Percentiles rank a stretch among this genome's conserved stretches.
phyloP scores from a whole-genome alignment of 345 rosid species.

The Eucalyptus curtisii region DNA sequence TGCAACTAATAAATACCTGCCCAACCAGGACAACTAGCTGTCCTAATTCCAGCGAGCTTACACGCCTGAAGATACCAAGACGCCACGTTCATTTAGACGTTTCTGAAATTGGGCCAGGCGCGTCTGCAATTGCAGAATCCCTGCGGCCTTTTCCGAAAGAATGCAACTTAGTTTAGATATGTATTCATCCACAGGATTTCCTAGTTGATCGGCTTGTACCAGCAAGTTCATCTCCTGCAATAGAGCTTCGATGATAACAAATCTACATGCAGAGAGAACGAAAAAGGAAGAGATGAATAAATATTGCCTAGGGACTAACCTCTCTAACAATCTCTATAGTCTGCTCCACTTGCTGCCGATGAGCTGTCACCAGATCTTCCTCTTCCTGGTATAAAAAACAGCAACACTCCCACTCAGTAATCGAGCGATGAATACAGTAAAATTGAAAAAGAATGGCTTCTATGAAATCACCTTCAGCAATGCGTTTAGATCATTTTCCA shows the following conservation, averaged over 20 bases:
- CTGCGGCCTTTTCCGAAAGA: slow-evolving; percentile 55
- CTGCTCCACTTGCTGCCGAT: slow-evolving; percentile 45
- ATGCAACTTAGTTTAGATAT: slow-evolving; percentile 29
- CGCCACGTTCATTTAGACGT: slow-evolving; percentile 31
- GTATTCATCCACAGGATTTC: slow-evolving; percentile 45
- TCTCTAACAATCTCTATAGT: slow-evolving; percentile 37
- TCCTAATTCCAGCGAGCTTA: not conserved
- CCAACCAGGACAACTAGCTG: not conserved
- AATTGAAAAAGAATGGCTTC: not conserved
- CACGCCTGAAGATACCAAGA: slow-evolving; percentile 18
- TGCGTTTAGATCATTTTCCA: slow-evolving; percentile 38
- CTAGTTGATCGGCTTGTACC: slow-evolving; percentile 52
- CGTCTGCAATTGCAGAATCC: slow-evolving; percentile 35
- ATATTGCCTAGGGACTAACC: slow-evolving; percentile 6
- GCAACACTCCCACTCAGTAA: not conserved
- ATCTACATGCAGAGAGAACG: not conserved
- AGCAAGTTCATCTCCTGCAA: slow-evolving; percentile 56
- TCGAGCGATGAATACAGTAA: not conserved
- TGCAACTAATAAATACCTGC: not conserved
- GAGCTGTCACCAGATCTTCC: slow-evolving; percentile 50
- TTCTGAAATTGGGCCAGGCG: slow-evolving; percentile 42
- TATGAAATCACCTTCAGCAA: slow-evolving; percentile 20
- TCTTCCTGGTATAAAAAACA: slow-evolving; percentile 26
- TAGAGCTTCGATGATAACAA: not conserved
- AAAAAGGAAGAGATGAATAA: not conserved